phyloP scores from a whole-genome alignment of 305 asterid species.

The Salvia sclarea region DNA sequence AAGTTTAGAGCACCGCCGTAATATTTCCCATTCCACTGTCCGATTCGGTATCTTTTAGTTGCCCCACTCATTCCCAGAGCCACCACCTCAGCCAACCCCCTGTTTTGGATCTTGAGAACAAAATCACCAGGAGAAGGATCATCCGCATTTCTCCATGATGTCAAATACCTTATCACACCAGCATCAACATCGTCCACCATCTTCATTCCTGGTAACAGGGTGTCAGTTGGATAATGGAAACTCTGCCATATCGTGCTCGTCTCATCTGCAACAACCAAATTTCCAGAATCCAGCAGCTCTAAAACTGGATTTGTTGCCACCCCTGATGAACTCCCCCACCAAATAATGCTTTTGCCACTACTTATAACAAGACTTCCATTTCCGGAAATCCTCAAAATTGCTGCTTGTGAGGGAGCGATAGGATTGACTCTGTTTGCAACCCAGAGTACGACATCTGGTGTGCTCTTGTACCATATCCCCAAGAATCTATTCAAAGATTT shows the following conservation, averaged over 20 bases:
- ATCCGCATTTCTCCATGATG: constrained; percentile 23
- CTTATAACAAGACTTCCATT: constrained; percentile 32
- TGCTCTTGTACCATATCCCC: constrained; percentile 43
- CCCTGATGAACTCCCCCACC: constrained; percentile 32
- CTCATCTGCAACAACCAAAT: constrained; percentile 2
- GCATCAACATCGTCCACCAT: constrained; percentile 4
- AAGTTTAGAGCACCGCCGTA: not conserved
- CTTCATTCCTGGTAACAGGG: constrained; percentile 17
- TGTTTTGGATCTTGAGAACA: constrained; percentile 21
- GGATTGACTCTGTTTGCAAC: constrained; percentile 38
- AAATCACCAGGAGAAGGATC: constrained; percentile 34
- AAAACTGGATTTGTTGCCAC: constrained; percentile 13
- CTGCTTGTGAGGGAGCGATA: constrained; percentile 13
- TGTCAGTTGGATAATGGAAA: constrained; percentile 23
- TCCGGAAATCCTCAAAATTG: constrained; percentile 8
- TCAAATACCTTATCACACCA: constrained; percentile 13
- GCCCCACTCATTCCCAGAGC: not conserved
- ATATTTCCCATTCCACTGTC: constrained; percentile 30
- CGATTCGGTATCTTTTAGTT: constrained; percentile 5
- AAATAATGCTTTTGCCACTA: constrained; percentile 22
- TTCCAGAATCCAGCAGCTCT: constrained; percentile 26
- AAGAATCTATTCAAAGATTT: constrained; percentile 21
- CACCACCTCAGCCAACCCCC: constrained; percentile 27
- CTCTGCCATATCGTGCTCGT: constrained; percentile 25
- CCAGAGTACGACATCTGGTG: constrained; percentile 38